These are phyloP conservation scores for Carpinus fangiana DNA, from an alignment of 306 rosid species.

Conservation along the genomic window DNA sequence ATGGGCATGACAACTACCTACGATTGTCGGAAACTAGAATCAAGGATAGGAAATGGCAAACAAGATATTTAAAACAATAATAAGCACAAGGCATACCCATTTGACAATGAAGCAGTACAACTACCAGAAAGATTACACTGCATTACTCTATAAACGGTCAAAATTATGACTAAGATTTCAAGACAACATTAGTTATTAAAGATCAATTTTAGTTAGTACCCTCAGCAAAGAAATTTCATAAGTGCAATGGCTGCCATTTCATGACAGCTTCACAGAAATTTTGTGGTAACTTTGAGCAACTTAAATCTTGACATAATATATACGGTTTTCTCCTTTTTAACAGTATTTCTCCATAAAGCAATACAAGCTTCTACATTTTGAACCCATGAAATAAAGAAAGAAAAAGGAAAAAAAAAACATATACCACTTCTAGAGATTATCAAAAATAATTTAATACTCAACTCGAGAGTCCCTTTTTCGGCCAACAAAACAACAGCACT, in stretches of 20 bases:
- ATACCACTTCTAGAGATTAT: neutral
- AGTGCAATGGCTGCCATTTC: neutral
- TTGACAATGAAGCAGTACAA: neutral
- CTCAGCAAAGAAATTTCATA: neutral
- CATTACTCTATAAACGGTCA: neutral
- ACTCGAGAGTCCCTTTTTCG: neutral
- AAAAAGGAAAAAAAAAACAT: too few species aligned
- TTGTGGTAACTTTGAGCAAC: neutral
- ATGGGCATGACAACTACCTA: neutral
- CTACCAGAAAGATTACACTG: neutral
- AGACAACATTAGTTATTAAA: neutral
- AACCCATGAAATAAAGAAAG: neutral
- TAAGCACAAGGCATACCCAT: neutral
- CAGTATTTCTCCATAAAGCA: neutral
- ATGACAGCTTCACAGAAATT: neutral
- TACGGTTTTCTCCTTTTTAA: neutral
- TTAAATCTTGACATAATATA: neutral
- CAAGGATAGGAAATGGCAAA: neutral
- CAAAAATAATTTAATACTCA: neutral
- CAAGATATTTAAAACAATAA: neutral
- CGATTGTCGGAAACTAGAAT: neutral
- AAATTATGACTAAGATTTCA: neutral
- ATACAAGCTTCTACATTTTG: neutral
- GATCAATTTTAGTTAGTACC: neutral
- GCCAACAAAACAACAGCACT: slow-evolving; percentile 6